phyloP scores from a whole-genome alignment of 202 grass and related monocot genomes.

The Schoenoplectus tabernaemontani region DNA sequence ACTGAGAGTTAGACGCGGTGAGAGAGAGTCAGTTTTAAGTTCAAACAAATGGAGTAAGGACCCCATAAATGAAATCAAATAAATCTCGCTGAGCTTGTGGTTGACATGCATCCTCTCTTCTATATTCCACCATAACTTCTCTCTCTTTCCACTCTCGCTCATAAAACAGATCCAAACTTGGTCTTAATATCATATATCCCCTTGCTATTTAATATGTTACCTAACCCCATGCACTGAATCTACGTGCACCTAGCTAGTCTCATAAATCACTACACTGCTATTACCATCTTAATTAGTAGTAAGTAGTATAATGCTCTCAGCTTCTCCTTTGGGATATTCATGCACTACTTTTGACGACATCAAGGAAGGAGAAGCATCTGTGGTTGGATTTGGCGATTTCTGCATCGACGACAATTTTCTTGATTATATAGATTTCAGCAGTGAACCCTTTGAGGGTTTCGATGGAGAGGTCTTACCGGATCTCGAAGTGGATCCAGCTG shows the following conservation, averaged over 20 bases:
- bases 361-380: conserved; percentile 19
- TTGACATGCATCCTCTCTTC: conserved; percentile 28
- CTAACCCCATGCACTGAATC: conserved; percentile 16
- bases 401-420: conserved; percentile 44
- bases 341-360: conserved; percentile 18
- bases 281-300: not conserved
- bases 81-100: conserved; percentile 34
- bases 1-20: conserved; percentile 10
- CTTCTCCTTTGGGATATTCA: conserved; percentile 53
- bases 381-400: conserved; percentile 23
- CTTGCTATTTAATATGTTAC: conserved; percentile 11
- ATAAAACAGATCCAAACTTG: conserved; percentile 1
- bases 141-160: not conserved
- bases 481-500: conserved; percentile 77
- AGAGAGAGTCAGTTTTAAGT: conserved; percentile 8
- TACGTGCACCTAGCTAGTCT: not conserved
- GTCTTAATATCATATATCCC: not conserved
- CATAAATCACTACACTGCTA: not conserved
- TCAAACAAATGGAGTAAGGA: conserved; percentile 25
- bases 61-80: conserved; percentile 20
- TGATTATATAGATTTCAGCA: conserved; percentile 76
- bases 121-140: not conserved
- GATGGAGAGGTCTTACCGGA: conserved; percentile 74
- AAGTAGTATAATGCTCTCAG: conserved; percentile 54
- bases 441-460: conserved; percentile 41